Evolutionary conservation across 2,329 filamentous ascomycete genomes (phyloP).

Genomic region (Penicillium sp.): DNA sequence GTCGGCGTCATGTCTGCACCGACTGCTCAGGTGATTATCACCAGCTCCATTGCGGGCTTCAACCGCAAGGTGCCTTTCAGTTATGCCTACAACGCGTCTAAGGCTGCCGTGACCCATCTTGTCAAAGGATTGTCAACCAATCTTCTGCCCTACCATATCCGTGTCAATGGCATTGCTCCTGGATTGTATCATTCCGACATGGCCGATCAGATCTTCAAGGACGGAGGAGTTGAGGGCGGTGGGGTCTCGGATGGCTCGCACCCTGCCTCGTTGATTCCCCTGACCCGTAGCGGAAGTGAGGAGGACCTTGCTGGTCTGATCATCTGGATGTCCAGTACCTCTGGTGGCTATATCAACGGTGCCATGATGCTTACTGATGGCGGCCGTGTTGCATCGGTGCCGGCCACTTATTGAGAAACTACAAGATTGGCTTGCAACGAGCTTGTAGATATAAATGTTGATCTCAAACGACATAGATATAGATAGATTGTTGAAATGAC

Average conservation of each 20-base stretch:
- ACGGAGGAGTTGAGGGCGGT: constrained; percentile 34
- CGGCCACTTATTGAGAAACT: constrained; percentile 50
- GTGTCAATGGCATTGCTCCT: constrained; percentile 52
- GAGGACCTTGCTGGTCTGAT: constrained; percentile 65
- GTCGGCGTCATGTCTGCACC: constrained; percentile 31
- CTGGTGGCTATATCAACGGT: constrained; percentile 66
- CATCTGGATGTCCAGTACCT: constrained; percentile 63
- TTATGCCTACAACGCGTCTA: constrained; percentile 48
- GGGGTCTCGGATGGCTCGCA: constrained; percentile 42
- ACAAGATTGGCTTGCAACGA: background rate
- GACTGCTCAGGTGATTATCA: constrained; percentile 48
- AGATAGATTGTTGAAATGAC: background rate
- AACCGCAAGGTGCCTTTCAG: constrained; percentile 37
- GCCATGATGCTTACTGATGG: constrained; percentile 63
- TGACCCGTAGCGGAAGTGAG: constrained; percentile 60
- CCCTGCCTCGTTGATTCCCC: constrained; percentile 51
- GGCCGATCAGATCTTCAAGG: constrained; percentile 51
- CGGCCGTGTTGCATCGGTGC: constrained; percentile 57
- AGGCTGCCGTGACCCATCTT: constrained; percentile 49
- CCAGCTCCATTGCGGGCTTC: constrained; percentile 48
- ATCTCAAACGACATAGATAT: no score
- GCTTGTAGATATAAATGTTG: background rate
- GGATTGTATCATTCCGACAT: constrained; percentile 62
- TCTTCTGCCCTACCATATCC: constrained; percentile 43
- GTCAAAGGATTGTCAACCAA: constrained; percentile 50